Evolutionary conservation across 2,329 filamentous ascomycete genomes (phyloP), one percentile per base, ranked within the genome.

Genomic region (Alternaria burnsii): DNA sequence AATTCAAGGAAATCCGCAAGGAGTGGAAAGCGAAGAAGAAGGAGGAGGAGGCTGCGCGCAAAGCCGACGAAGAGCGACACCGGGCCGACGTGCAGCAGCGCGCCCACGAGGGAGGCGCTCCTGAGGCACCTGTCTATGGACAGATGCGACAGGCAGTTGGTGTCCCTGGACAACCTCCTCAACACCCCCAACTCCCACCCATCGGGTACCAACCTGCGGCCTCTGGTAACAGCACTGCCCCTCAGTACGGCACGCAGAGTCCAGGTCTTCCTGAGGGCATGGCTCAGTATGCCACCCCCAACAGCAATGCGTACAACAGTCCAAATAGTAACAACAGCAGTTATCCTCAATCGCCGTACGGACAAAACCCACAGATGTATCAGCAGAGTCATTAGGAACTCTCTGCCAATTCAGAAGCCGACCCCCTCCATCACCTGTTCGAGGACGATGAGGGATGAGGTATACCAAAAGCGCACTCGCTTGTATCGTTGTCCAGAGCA

Each of bases 21-120:
- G 94, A 98, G 76, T 99, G 95, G 95, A 99, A 98, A 83, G 92
- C 92, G 40, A 93, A 95, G 75, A 98, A 98, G 88, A 99, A 99
- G 92, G 95, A 98, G 79, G 94, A 98, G 72, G 94, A 98, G 68
- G 90, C 90, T 52, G 86, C 88, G 71, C 91, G 94, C 75, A 97
- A 97, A 84, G 91, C 91, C 12, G 92, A 94, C 10, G 94, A 98
- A 66, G 94, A 97, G 76, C 86, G 90, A 67, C 86, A 89, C 64
- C 91, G 94, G 58, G 89, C 89, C 78, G 86, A 87, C 30, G 89
- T 85, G 59, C 83, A 74, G 38, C 71, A 75, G 59, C 66, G 81
- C 10, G 64, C 86, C 52, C 85, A 86, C 48, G 80, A 84, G 26
- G 87, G 89, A 68, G 76, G 82, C 76, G 59, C 67, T 20, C 67